Percentiles rank a stretch among this genome's conserved stretches.
Evolutionary conservation across 805 yeast species (phyloP).

Genomic region (Torulaspora delbrueckii): DNA sequence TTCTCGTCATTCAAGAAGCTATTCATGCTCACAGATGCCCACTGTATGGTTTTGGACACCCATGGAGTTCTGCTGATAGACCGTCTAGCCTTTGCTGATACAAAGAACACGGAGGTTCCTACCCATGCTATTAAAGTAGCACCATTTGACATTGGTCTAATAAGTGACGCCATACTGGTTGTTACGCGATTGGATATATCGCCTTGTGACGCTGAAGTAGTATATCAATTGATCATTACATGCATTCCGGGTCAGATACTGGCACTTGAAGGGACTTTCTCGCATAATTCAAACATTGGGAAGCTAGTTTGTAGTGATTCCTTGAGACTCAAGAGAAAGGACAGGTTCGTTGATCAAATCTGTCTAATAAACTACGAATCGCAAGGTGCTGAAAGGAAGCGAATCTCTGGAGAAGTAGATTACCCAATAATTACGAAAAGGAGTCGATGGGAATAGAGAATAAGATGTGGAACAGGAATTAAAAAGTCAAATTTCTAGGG

Average conservation of each 20-base stretch:
- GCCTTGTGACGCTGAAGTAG: conserved; percentile 3
- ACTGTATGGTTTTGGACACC: conserved; percentile 22
- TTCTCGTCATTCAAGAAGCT: conserved; percentile 25
- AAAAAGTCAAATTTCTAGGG: neutral
- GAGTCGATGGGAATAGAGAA: conserved; percentile 10
- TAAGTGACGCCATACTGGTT: conserved; percentile 22
- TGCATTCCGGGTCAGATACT: conserved; percentile 22
- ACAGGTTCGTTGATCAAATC: conserved; percentile 22
- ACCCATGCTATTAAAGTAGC: conserved; percentile 16
- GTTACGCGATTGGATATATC: conserved; percentile 11
- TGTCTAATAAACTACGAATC: conserved; percentile 16
- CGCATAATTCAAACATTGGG: conserved; percentile 19
- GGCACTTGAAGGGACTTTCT: conserved; percentile 21
- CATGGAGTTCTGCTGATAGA: conserved; percentile 25
- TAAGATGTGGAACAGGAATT: neutral
- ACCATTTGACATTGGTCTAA: conserved; percentile 21
- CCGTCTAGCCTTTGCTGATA: conserved; percentile 13
- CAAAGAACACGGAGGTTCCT: conserved; percentile 6
- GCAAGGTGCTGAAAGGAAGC: conserved; percentile 6
- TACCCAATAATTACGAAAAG: conserved; percentile 8
- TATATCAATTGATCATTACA: conserved; percentile 18
- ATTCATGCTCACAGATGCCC: conserved; percentile 22
- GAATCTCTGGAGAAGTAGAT: conserved; percentile 1
- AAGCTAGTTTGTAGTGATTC: conserved; percentile 19
- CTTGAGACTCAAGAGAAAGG: conserved; percentile 11